Evolutionary conservation across 1,284 basidiomycete genomes (phyloP).

Genomic region (Porodaedalea pini): DNA sequence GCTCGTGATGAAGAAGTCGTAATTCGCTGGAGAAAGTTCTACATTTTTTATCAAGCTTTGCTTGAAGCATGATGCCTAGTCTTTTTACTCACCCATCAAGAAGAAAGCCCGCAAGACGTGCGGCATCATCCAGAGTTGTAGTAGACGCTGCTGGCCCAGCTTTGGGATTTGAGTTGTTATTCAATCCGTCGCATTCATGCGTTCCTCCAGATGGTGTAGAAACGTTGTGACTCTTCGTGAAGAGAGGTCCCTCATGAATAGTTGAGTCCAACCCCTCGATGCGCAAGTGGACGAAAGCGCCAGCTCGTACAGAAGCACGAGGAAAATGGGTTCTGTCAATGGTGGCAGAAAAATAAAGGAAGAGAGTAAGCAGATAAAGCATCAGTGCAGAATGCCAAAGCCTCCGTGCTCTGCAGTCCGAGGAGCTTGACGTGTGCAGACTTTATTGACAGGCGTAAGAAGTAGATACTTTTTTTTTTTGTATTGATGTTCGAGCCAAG

Average conservation of each 20-base stretch:
- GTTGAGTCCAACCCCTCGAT: conserved; percentile 37
- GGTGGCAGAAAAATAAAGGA: too few species aligned
- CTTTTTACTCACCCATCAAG: conserved; percentile 26
- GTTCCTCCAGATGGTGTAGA: conserved; percentile 36
- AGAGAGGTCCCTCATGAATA: conserved; percentile 36
- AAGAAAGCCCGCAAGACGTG: conserved; percentile 18
- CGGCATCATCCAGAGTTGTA: conserved; percentile 27
- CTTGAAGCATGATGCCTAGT: not conserved
- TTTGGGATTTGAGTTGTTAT: conserved; percentile 31
- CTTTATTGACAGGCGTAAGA: too few species aligned
- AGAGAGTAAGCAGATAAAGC: too few species aligned
- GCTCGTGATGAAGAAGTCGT: conserved; percentile 29
- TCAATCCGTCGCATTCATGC: conserved; percentile 42
- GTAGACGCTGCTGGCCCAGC: conserved; percentile 38
- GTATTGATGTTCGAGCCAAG: too few species aligned
- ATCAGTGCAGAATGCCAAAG: too few species aligned
- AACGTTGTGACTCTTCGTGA: conserved; percentile 38
- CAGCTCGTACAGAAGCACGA: too few species aligned
- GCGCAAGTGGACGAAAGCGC: conserved; percentile 34
- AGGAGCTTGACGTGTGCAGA: too few species aligned
- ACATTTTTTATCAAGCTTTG: not conserved
- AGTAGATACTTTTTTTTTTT: too few species aligned
- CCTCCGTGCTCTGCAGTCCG: too few species aligned
- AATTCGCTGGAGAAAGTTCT: conserved; percentile 24
- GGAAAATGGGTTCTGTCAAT: too few species aligned